Conservation (phyloP, 1,139 yeast species). For the Sugiyamaella xylanicola region DNA sequence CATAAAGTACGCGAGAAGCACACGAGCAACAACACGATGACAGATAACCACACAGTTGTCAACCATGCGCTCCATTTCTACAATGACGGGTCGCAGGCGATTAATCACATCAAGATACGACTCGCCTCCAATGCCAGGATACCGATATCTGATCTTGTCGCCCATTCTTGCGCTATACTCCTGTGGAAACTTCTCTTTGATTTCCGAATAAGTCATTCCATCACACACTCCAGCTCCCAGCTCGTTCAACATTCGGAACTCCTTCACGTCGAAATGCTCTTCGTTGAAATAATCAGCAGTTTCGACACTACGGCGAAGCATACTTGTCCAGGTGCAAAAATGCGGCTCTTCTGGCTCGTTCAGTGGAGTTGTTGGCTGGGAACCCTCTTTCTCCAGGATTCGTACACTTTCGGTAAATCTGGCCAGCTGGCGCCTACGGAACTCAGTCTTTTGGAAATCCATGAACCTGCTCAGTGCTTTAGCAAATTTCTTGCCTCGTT, state of each 20-base stretch:
- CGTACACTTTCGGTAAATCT: conserved; percentile 48
- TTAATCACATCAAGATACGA: conserved; percentile 91
- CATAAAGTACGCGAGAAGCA: conserved; percentile 83
- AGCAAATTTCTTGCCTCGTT: conserved; percentile 75
- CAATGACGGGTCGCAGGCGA: conserved; percentile 83
- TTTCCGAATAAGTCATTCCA: conserved; percentile 87
- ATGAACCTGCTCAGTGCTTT: conserved; percentile 73
- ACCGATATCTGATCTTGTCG: conserved; percentile 79
- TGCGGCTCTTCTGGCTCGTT: conserved; percentile 58
- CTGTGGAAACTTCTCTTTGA: conserved; percentile 66
- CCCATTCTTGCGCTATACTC: conserved; percentile 76
- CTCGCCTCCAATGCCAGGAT: conserved; percentile 98
- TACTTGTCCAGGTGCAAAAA: conserved; percentile 92
- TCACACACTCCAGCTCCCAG: conserved; percentile 91
- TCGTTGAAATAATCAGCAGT: conserved; percentile 76
- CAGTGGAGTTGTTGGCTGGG: conserved; percentile 42
- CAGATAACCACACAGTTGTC: conserved; percentile 82
- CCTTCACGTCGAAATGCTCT: conserved; percentile 70
- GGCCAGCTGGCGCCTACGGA: conserved; percentile 64
- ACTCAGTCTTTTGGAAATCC: conserved; percentile 68
- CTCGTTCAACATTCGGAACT: conserved; percentile 92
- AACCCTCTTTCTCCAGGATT: conserved; percentile 37
- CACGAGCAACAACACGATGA: conserved; percentile 89
- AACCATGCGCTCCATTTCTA: conserved; percentile 88
- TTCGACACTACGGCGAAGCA: conserved; percentile 75